A percentile compares a stretch with the other conserved stretches of the same genome.
These are phyloP conservation scores for Physocladia obscura DNA, from an alignment of 192 early-diverging fungal species.

Conservation along the genomic window DNA sequence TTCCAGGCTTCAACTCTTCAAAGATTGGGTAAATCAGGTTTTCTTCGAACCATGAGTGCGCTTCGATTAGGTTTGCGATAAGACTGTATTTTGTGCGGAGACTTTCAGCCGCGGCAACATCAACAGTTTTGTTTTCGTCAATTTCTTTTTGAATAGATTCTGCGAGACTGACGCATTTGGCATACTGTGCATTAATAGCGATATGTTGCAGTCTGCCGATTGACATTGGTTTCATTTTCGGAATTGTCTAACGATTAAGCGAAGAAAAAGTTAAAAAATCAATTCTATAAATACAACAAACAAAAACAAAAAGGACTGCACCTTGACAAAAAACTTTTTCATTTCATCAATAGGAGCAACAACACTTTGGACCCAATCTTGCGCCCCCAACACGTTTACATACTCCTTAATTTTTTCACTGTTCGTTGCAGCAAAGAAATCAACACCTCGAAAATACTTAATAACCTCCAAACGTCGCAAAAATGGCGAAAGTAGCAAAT, in stretches of 20 bases:
- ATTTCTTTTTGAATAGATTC: background rate
- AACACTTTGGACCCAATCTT: background rate
- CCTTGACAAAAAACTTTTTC: conserved; percentile 4
- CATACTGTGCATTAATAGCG: conserved; percentile 19
- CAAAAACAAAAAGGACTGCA: too few relatives aligned
- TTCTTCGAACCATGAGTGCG: conserved; percentile 24
- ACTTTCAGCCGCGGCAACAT: too few relatives aligned
- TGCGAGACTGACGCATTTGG: background rate
- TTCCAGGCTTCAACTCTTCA: background rate
- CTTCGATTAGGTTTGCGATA: background rate
- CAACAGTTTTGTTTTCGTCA: background rate
- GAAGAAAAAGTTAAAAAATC: background rate
- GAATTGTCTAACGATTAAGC: too few relatives aligned
- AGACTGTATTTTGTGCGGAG: background rate
- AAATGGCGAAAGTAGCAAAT: conserved; percentile 19
- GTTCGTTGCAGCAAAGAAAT: background rate
- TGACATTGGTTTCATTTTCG: background rate
- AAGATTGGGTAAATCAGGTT: conserved; percentile 25
- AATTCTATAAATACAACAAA: background rate
- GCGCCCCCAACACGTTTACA: background rate
- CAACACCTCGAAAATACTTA: conserved; percentile 27
- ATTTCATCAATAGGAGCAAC: background rate
- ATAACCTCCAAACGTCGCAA: conserved; percentile 21
- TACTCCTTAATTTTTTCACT: background rate
- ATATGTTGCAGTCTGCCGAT: conserved; percentile 22